Conservation (phyloP, 2,329 filamentous ascomycete genomes). For the Sporothrix sp. region DNA sequence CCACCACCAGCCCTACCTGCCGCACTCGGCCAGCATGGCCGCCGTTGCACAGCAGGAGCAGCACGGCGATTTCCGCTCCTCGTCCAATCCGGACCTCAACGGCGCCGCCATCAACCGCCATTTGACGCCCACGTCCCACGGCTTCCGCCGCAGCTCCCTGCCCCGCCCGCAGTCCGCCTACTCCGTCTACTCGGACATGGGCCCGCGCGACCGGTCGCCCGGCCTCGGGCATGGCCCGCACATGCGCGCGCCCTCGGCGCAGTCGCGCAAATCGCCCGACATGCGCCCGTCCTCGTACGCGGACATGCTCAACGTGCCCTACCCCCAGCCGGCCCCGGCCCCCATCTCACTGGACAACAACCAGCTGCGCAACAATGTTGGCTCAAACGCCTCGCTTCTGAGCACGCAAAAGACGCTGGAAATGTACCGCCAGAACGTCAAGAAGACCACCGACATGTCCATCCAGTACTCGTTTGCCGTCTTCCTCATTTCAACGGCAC, state of each 20-base stretch:
- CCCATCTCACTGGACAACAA: conserved; percentile 70
- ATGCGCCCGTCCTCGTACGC: conserved; percentile 43
- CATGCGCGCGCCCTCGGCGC: conserved; percentile 37
- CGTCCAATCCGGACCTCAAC: conserved; percentile 43
- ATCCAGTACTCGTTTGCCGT: conserved; percentile 96
- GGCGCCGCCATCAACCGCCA: conserved; percentile 47
- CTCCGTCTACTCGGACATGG: conserved; percentile 62
- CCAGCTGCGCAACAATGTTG: conserved; percentile 66
- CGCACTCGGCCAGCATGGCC: conserved; percentile 13
- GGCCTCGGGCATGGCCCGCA: conserved; percentile 33
- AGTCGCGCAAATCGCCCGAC: conserved; percentile 48
- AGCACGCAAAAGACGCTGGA: conserved; percentile 90
- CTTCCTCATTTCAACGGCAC: conserved; percentile 82
- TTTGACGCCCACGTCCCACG: conserved; percentile 48
- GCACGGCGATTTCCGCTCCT: conserved; percentile 35
- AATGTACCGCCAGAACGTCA: conserved; percentile 95
- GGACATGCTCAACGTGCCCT: conserved; percentile 58
- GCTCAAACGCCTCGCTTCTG: conserved; percentile 81
- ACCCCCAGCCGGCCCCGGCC: conserved; percentile 64
- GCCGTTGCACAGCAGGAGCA: conserved; percentile 20
- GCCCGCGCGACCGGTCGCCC: conserved; percentile 53
- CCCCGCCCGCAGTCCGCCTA: conserved; percentile 67
- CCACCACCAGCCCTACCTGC: conserved; percentile 42
- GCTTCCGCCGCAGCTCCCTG: conserved; percentile 47
- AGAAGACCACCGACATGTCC: conserved; percentile 85